Base-by-base conservation (phyloP, 1,284 basidiomycete species). In the Boletellus deceptivus region DNA sequence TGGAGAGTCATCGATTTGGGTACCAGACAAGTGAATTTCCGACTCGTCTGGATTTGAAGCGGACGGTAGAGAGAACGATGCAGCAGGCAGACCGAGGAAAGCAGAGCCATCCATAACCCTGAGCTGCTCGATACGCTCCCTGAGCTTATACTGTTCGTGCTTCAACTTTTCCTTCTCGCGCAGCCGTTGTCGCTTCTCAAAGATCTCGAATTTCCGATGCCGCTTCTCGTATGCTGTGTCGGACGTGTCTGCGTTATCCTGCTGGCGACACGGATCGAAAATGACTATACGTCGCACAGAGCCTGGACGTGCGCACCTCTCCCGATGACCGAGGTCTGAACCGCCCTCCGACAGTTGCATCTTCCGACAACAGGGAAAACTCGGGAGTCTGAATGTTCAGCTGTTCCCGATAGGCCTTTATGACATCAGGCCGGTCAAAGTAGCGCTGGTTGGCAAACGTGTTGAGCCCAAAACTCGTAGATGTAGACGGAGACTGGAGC, bases 131-230 rank as follows among this genome's bases (percentile, higher is more conserved):
- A 95, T 89, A 31, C 93, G 82, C 62, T 91, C 84, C 61, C 88
- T 86, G 61, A 97, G 82, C 68, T 93, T 94, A 72, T 93, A 91
- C 56, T 93, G 90, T 63, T 93, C 91, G 56, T 92, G 87, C 65
- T 89, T 84, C 53, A 97, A 79, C 63, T 92, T 91, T 68, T 95
- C 93, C 68, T 91, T 90, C 70, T 96, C 93, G 49, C 91, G 80
- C 37, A 91, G 74, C 3, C 91, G 83, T 64, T 89, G 84, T 11
- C 90, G 80, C 65, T 91, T 91, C 69, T 96, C 93, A 51, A 91
- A 86, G 16, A 80, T 80, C 67, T 95, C 93, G 66, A 89, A 92
- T 64, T 90, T 91, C 50, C 84, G 80, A 70, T 96, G 93, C 36
- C 91, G 80, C 52, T 83, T 83, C 67, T 89, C 82, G 65, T 94